Conservation (phyloP, 1,284 basidiomycete genomes). For the Malassezia equina region DNA sequence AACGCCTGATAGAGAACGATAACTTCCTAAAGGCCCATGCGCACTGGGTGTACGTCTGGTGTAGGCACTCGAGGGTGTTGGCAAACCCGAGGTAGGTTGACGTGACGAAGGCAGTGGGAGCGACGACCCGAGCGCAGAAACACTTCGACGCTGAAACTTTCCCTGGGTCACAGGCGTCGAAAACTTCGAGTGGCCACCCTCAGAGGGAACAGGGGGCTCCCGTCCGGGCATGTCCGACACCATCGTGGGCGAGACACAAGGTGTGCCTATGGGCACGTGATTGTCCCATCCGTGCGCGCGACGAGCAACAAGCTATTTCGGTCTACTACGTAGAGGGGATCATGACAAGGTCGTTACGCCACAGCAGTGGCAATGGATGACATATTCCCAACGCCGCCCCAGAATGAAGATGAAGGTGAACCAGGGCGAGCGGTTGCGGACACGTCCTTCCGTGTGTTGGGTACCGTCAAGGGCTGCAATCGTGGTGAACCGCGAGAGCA, state of each 20-base stretch:
- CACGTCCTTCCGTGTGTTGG: constrained; percentile 14
- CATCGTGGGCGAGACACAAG: background rate
- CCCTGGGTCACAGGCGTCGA: background rate
- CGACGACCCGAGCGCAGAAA: constrained; percentile 3
- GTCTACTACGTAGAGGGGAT: background rate
- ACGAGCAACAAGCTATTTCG: background rate
- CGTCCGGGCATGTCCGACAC: background rate
- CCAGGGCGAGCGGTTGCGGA: background rate
- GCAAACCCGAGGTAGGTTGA: background rate
- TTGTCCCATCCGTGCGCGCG: background rate
- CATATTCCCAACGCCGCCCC: background rate
- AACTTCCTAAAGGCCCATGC: constrained; percentile 10
- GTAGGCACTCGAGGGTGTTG: background rate
- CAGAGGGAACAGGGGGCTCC: background rate
- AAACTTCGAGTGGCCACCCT: background rate
- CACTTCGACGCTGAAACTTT: constrained; percentile 5
- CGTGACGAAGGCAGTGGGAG: constrained; percentile 9
- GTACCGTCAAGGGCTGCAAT: background rate
- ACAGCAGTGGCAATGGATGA: background rate
- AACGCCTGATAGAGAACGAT: constrained; percentile 5
- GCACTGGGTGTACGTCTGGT: background rate
- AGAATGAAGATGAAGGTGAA: constrained; percentile 5
- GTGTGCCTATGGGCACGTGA: background rate
- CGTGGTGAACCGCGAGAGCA: background rate
- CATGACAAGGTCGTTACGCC: background rate